A percentile compares a stretch with the other conserved stretches of the same genome.
phyloP scores from a whole-genome alignment of 257 asterid genomes.

The Lantana camara region DNA sequence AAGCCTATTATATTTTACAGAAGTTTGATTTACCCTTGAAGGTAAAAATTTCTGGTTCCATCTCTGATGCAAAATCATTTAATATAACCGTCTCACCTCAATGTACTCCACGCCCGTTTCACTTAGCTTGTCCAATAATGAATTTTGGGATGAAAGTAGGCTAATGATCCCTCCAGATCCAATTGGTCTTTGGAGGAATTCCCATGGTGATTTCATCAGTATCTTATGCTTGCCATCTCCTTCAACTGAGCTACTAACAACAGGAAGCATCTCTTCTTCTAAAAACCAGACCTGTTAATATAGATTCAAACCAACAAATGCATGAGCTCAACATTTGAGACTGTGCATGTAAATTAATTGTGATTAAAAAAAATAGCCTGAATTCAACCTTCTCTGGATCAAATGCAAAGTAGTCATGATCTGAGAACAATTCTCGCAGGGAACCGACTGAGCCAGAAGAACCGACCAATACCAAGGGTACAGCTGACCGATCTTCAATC shows the following conservation, averaged over 20 bases:
- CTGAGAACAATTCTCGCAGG: slow-evolving; percentile 57
- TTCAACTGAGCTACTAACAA: slow-evolving; percentile 49
- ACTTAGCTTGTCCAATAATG: slow-evolving; percentile 55
- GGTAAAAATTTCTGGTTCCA: too few relatives aligned
- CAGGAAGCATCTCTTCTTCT: slow-evolving; percentile 92
- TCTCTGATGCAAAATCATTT: background rate
- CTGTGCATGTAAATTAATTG: background rate
- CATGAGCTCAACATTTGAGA: background rate
- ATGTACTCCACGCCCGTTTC: slow-evolving; percentile 77
- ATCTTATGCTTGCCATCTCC: slow-evolving; percentile 63
- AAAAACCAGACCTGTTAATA: slow-evolving; percentile 74
- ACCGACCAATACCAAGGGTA: slow-evolving; percentile 73
- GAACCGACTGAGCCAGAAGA: slow-evolving; percentile 52
- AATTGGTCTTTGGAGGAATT: slow-evolving; percentile 72
- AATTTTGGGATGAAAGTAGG: slow-evolving; percentile 63
- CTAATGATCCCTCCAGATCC: slow-evolving; percentile 82
- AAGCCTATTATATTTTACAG: too few relatives aligned
- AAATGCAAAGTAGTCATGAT: slow-evolving; percentile 65
- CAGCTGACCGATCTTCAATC: slow-evolving; percentile 57
- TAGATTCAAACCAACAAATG: slow-evolving; percentile 5
- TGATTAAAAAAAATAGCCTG: background rate
- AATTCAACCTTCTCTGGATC: slow-evolving; percentile 79
- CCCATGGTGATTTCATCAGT: slow-evolving; percentile 96
- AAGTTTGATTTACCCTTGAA: too few relatives aligned
- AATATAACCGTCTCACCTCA: slow-evolving; percentile 49